Base-by-base conservation (phyloP, 257 asterid species). In the Solanum infundibuliforme region DNA sequence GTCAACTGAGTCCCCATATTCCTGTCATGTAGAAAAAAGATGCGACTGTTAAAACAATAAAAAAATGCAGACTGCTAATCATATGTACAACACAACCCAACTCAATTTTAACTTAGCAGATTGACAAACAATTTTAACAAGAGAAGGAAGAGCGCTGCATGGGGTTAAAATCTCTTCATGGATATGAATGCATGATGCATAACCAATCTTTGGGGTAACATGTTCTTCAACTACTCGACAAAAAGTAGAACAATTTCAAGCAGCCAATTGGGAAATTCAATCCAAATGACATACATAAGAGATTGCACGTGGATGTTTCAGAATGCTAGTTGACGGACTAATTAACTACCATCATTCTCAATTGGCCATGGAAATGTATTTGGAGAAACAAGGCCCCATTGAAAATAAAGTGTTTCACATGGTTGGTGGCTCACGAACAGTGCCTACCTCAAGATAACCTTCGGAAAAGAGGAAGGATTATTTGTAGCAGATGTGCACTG, bases 1-100 rank as follows among this genome's bases (percentile, higher is more conserved):
- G 55, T 96, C 99, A 62, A 96, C 92, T 12, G 94, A 87, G 90
- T 96, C 99, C 12, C 98, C 98, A 91, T 94, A 96, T 88, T 94
- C 98, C 99, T 95, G 89, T 38, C 87, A 87, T 29, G 38, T 43
- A 88, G 86, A 39, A 20, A 41, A 85, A 85, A 65, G 84, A 43
- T 83, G 31, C 13, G 90, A 36, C 60, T 46, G 29, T 29, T 29
- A 16, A 10, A 88, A 89, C 62, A 29, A 25, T 21, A 14, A 74
- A 55, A 10, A 9, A 29, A 58, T 48, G 58, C 35, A 86, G 46
- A 43, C 12, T 36, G 36, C 6, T 41, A 34, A 84, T n/a, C 14
- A 75, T 35, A 31, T 10, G 23, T 36, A 60, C 4, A 35, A 62
- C 5, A 86, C 34, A 38, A 86, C 52, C 58, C 8, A 68, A 46